A percentile compares a stretch with the other conserved stretches of the same genome.
phyloP scores from a whole-genome alignment of 768 basidiomycete species.

The Suillus americanus region DNA sequence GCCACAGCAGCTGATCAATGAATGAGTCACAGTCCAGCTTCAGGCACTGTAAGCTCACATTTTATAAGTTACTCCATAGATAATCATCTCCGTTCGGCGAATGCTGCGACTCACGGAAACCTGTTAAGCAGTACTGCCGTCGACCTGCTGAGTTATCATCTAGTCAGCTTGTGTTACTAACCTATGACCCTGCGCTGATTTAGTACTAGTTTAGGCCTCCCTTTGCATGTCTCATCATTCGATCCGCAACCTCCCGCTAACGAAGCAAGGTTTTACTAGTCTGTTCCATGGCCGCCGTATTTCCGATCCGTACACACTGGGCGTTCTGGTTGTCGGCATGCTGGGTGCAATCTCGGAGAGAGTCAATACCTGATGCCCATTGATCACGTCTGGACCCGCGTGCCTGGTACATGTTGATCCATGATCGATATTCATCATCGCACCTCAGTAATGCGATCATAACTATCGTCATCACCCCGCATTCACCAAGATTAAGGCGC shows the following conservation, averaged over 20 bases:
- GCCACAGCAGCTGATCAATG: slow-evolving; percentile 2
- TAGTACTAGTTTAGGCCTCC: neutral
- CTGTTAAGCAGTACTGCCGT: neutral
- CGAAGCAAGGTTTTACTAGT: neutral
- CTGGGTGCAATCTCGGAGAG: neutral
- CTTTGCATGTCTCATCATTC: neutral
- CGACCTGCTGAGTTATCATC: neutral
- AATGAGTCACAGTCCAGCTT: neutral
- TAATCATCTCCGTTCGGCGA: neutral
- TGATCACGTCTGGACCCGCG: neutral
- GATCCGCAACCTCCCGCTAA: slow-evolving; percentile 2
- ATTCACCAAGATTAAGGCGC: neutral
- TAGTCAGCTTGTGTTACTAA: neutral
- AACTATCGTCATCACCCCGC: neutral
- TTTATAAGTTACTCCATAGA: neutral
- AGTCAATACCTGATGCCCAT: neutral
- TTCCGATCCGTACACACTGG: neutral
- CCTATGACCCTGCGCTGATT: neutral
- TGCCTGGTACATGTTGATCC: neutral
- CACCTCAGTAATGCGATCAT: neutral
- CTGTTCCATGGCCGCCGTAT: neutral
- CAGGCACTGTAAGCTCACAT: no score
- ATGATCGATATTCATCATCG: neutral
- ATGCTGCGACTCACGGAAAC: neutral
- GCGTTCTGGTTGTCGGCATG: neutral